Conservation (phyloP, 139 green algal genomes). For the Tetradesmus obliquus region DNA sequence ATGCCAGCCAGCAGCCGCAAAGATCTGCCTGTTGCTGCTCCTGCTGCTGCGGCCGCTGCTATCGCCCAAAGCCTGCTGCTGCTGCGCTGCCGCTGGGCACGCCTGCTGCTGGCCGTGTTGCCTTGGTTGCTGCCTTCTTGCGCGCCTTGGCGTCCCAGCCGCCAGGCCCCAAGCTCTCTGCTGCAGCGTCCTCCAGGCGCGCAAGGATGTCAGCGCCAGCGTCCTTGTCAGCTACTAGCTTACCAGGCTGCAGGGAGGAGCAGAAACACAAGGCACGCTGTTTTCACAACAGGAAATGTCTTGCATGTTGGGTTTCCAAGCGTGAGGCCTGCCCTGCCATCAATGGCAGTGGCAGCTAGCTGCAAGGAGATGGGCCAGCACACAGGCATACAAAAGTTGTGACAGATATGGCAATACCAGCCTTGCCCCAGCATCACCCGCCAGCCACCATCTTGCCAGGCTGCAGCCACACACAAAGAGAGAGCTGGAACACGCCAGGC, state of each 20-base stretch:
- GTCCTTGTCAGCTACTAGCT: constrained; percentile 2
- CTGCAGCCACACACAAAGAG: background rate
- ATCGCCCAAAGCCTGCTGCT: background rate
- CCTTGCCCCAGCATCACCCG: background rate
- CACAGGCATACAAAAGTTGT: background rate
- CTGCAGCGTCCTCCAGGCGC: constrained; percentile 10
- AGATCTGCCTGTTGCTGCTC: background rate
- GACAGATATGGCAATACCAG: background rate
- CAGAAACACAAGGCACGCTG: background rate
- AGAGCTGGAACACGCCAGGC: background rate
- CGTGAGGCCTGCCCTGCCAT: too few species aligned
- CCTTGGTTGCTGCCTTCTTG: constrained; percentile 11
- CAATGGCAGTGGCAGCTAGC: too few species aligned
- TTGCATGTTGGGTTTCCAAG: too few species aligned
- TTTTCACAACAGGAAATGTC: background rate
- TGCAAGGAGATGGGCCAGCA: background rate
- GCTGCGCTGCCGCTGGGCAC: background rate
- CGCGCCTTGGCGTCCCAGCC: background rate
- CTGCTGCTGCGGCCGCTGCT: background rate
- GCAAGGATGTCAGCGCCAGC: background rate
- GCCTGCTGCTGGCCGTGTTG: background rate
- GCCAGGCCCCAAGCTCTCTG: background rate
- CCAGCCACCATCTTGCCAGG: background rate
- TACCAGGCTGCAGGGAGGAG: background rate
- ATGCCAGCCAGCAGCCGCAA: too few species aligned